Percentiles rank a stretch among this genome's conserved stretches.
Conservation (phyloP, 2,329 filamentous ascomycete genomes). For the Xylaria arbuscula region DNA sequence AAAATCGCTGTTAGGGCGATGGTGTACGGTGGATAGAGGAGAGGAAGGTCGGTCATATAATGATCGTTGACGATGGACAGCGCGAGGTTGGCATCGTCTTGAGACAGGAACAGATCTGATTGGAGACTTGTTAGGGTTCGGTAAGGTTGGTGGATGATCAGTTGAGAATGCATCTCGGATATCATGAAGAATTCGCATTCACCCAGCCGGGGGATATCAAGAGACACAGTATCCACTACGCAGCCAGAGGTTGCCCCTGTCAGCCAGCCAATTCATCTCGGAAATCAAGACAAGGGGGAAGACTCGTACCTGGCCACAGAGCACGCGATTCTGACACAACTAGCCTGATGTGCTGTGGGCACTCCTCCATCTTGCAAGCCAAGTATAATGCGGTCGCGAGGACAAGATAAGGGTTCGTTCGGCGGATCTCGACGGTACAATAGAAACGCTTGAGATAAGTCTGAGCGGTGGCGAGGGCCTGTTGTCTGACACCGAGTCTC, state of each 20-base stretch:
- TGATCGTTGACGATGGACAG: constrained; percentile 91
- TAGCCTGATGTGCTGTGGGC: constrained; percentile 92
- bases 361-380: constrained; percentile 98
- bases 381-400: constrained; percentile 94
- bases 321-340: constrained; percentile 87
- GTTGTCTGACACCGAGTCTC: constrained; percentile 85
- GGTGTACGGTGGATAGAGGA: constrained; percentile 86
- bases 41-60: constrained; percentile 89
- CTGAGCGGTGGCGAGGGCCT: constrained; percentile 92
- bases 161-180: constrained; percentile 87
- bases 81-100: constrained; percentile 81
- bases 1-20: constrained; percentile 89
- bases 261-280: constrained; percentile 22
- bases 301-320: constrained; percentile 77
- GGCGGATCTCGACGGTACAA: constrained; percentile 86
- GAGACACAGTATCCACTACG: constrained; percentile 71
- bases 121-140: constrained; percentile 80
- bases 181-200: constrained; percentile 96
- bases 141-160: constrained; percentile 93
- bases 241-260: constrained; percentile 27
- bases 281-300: background rate
- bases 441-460: constrained; percentile 97
- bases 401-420: constrained; percentile 92
- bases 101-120: constrained; percentile 74
- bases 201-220: constrained; percentile 85